Conservation (phyloP, 768 basidiomycete genomes). For the Phylloporus scabripes region DNA sequence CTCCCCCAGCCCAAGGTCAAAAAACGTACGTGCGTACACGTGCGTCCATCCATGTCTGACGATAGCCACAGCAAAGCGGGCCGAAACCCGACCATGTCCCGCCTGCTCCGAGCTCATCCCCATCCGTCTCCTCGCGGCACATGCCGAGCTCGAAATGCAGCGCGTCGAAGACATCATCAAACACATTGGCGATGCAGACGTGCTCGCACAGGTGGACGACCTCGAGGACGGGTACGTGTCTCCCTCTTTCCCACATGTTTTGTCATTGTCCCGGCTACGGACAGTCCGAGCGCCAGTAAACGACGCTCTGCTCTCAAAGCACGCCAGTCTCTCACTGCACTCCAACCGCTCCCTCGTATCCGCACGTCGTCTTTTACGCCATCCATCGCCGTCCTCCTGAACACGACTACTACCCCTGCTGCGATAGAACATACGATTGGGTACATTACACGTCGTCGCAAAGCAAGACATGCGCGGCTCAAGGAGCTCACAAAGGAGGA, state of each 20-base stretch:
- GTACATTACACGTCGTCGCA: slow-evolving; percentile 62
- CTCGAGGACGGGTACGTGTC: slow-evolving; percentile 49
- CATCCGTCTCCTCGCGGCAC: slow-evolving; percentile 59
- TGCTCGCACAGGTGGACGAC: slow-evolving; percentile 43
- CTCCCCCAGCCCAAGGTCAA: slow-evolving; percentile 35
- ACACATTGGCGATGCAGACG: slow-evolving; percentile 56
- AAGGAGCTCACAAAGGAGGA: slow-evolving; percentile 65
- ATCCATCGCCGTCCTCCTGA: slow-evolving; percentile 11
- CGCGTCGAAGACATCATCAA: slow-evolving; percentile 64
- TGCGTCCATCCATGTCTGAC: neutral
- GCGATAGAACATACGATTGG: slow-evolving; percentile 52
- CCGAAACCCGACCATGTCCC: slow-evolving; percentile 71
- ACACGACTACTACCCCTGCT: slow-evolving; percentile 21
- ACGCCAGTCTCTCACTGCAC: slow-evolving; percentile 33
- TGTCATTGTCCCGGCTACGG: slow-evolving; percentile 21
- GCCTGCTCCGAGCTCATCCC: slow-evolving; percentile 71
- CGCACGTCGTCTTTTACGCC: slow-evolving; percentile 18
- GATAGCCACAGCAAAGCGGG: slow-evolving; percentile 52
- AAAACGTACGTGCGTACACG: slow-evolving; percentile 48
- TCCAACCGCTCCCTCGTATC: slow-evolving; percentile 23
- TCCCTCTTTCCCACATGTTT: slow-evolving; percentile 12
- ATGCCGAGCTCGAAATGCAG: slow-evolving; percentile 60
- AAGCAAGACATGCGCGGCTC: slow-evolving; percentile 59
- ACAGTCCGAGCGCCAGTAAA: slow-evolving; percentile 16
- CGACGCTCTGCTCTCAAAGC: slow-evolving; percentile 44